Percentiles rank a stretch among this genome's conserved stretches.
Conservation (phyloP, 805 yeast species). For the Schwanniomyces pseudopolymorphus region DNA sequence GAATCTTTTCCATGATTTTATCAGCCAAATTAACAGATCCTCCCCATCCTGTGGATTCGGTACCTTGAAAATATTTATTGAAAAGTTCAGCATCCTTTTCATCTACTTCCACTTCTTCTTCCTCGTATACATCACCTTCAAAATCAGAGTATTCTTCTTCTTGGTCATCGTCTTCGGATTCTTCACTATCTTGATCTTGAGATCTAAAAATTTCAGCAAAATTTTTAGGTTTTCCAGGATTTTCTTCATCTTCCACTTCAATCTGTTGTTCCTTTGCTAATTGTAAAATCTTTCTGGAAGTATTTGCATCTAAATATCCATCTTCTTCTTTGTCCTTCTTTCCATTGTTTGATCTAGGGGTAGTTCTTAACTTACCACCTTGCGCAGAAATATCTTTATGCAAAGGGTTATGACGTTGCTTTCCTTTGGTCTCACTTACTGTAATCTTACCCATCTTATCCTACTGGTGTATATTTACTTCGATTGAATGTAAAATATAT, state of each 20-base stretch:
- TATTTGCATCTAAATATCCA: constrained; percentile 71
- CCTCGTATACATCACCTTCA: constrained; percentile 51
- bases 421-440: constrained; percentile 49
- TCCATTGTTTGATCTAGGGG: constrained; percentile 24
- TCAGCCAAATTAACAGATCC: constrained; percentile 79
- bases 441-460: constrained; percentile 63
- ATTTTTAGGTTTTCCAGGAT: constrained; percentile 17
- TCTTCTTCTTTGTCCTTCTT: constrained; percentile 51
- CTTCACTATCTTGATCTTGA: constrained; percentile 25
- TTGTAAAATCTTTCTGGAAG: constrained; percentile 82
- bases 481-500: background rate
- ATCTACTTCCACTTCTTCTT: constrained; percentile 66
- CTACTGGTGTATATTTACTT: background rate
- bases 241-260: constrained; percentile 66
- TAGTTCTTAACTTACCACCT: constrained; percentile 63
- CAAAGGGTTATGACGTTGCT: constrained; percentile 79
- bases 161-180: constrained; percentile 41
- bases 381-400: constrained; percentile 74
- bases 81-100: constrained; percentile 84
- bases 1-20: constrained; percentile 86
- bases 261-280: constrained; percentile 92
- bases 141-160: constrained; percentile 58
- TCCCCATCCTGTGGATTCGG: constrained; percentile 18
- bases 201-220: constrained; percentile 21
- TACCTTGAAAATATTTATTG: constrained; percentile 62